Conservation (phyloP, 805 yeast species). For the Pichia pseudocactophila region DNA sequence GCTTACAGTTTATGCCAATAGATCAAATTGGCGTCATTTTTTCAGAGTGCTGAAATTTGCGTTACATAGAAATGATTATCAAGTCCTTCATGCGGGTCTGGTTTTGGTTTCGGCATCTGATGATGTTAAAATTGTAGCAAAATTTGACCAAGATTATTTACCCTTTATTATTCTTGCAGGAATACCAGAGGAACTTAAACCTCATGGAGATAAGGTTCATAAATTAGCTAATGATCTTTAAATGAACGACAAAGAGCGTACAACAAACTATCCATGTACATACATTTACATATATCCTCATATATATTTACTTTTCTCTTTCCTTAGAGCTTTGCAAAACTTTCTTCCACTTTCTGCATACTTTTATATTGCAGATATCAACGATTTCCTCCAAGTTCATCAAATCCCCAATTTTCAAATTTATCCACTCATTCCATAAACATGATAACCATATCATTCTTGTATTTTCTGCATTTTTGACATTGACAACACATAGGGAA, state of each 20-base stretch:
- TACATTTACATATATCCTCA: background rate
- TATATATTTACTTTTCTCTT: background rate
- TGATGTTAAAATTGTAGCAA: constrained; percentile 1
- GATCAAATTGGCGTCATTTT: constrained; percentile 11
- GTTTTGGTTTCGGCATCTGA: constrained; percentile 12
- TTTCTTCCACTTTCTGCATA: constrained; percentile 16
- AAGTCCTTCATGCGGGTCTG: constrained; percentile 8
- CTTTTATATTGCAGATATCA: constrained; percentile 1
- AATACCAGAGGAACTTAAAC: constrained; percentile 1
- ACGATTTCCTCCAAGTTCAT: constrained; percentile 9
- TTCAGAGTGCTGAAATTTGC: constrained; percentile 8
- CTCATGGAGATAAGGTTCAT: constrained; percentile 1
- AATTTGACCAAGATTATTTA: constrained; percentile 10
- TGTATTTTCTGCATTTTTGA: background rate
- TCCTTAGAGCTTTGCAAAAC: constrained; percentile 3
- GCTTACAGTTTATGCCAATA: constrained; percentile 14
- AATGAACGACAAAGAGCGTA: too few species aligned
- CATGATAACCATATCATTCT: constrained; percentile 6
- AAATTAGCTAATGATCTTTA: background rate
- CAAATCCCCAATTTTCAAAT: constrained; percentile 8
- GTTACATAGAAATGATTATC: constrained; percentile 12
- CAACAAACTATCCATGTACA: background rate
- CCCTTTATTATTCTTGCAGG: constrained; percentile 11
- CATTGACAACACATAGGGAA: constrained; percentile 6
- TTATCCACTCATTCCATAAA: constrained; percentile 12